phyloP scores from a whole-genome alignment of 78 protist species.

The Dictyostelium firmibasis region DNA sequence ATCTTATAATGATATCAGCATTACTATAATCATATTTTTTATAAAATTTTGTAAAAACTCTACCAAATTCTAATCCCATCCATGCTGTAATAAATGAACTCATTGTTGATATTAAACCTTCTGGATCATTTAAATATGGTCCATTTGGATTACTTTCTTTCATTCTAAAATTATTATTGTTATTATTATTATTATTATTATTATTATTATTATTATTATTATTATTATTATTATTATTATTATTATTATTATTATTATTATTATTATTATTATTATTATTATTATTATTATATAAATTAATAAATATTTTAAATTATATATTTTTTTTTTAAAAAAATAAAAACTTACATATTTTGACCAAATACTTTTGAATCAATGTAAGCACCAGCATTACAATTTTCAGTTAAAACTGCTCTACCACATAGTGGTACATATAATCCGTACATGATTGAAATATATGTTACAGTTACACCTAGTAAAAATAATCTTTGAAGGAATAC shows the following conservation, averaged over 20 bases:
- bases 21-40: neutral
- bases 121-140: conserved; percentile 61
- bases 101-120: conserved; percentile 46
- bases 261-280: too few relatives aligned
- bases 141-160: neutral
- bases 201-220: neutral
- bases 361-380: conserved; percentile 50
- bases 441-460: conserved; percentile 45
- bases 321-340: neutral
- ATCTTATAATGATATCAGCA: conserved; percentile 7
- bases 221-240: neutral
- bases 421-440: conserved; percentile 50
- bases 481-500: conserved; percentile 35
- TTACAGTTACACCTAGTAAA: neutral
- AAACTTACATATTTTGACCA: conserved; percentile 46
- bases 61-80: conserved; percentile 72
- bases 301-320: neutral
- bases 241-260: neutral
- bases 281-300: too few relatives aligned
- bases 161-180: neutral
- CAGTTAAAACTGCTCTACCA: conserved; percentile 32
- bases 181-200: neutral
- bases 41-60: conserved; percentile 18
- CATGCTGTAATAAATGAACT: conserved; percentile 58
- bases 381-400: conserved; percentile 63